Base-by-base conservation (phyloP, 495 filamentous ascomycete genomes). In the Penicillium taxi region DNA sequence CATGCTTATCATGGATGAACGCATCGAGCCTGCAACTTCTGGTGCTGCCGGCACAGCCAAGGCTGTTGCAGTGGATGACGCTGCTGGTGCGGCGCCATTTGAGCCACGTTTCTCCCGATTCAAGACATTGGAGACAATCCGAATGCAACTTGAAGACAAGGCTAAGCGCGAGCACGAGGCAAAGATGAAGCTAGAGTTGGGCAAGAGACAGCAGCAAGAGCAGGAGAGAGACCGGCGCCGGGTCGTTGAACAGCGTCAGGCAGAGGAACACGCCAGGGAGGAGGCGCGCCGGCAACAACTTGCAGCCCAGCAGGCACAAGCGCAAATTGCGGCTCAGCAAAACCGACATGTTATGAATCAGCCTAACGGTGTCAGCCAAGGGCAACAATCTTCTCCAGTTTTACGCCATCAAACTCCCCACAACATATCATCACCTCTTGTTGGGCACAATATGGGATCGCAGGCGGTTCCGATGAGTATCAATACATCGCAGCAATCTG, bases 1-100 rank as follows among this genome's bases (percentile, higher is more conserved):
- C 46, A 88, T 96, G 82, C 85, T 96, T 23, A 81, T 85, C 31
- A 80, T 90, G 67, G 91, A 99, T 39, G 93, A 96, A 48, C 74
- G 86, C 9, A 69, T 86, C 29, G 73, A 78, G 15, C 67, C 80
- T 8, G 71, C 72, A 12, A 62, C 67, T 26, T 71, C 74, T 0
- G 66, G 73, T 30, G 71, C 67, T 11, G 71, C 77, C 24, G 73
- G 65, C 26, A 71, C 58, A 15, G 67, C 70, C 1, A 82, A 78
- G 41, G 73, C 81, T 32, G 67, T 77, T 3, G 79, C 77, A 37
- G 79, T 77, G 9, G 86, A 93, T 49, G 86, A 79, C n/a, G 75
- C 81, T 32, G 72, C 78, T 20, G 81, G 76, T 31, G 69, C 74
- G 2, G 66, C 74, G 6, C 61, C 79, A 14, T 94, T 90, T 50